phyloP scores from a whole-genome alignment of 768 basidiomycete genomes.

The Boletus sp. region DNA sequence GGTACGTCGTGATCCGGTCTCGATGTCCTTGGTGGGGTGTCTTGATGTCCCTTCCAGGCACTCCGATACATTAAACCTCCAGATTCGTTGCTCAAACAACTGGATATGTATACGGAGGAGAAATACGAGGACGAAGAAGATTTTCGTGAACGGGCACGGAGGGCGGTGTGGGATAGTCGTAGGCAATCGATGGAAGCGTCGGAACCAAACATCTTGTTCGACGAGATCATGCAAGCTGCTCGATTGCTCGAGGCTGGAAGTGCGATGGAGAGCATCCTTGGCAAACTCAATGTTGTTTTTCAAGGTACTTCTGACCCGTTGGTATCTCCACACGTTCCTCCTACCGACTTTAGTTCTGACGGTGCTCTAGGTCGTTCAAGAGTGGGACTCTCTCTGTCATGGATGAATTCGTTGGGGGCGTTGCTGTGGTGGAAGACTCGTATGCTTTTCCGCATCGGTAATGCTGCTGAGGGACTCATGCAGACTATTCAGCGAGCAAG shows the following conservation, averaged over 20 bases:
- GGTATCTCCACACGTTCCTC: slow-evolving; percentile 25
- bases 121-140: slow-evolving; percentile 90
- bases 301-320: slow-evolving; percentile 62
- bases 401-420: slow-evolving; percentile 65
- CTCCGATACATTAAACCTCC: slow-evolving; percentile 76
- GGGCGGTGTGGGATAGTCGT: slow-evolving; percentile 28
- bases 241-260: slow-evolving; percentile 38
- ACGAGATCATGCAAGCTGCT: slow-evolving; percentile 60
- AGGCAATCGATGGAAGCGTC: slow-evolving; percentile 30
- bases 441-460: slow-evolving; percentile 34
- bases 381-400: slow-evolving; percentile 55
- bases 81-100: slow-evolving; percentile 72
- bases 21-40: not conserved
- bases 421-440: slow-evolving; percentile 61
- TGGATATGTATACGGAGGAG: slow-evolving; percentile 83
- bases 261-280: slow-evolving; percentile 56
- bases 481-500: slow-evolving; percentile 50
- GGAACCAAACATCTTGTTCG: slow-evolving; percentile 54
- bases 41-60: slow-evolving; percentile 42
- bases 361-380: slow-evolving; percentile 54
- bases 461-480: slow-evolving; percentile 14
- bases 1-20: slow-evolving; percentile 45
- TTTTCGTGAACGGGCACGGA: slow-evolving; percentile 63
- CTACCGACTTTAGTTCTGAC: slow-evolving; percentile 1
- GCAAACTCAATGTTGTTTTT: slow-evolving; percentile 53